Evolutionary conservation across 768 basidiomycete genomes (phyloP).

Genomic region (Glaciozyma martinii): DNA sequence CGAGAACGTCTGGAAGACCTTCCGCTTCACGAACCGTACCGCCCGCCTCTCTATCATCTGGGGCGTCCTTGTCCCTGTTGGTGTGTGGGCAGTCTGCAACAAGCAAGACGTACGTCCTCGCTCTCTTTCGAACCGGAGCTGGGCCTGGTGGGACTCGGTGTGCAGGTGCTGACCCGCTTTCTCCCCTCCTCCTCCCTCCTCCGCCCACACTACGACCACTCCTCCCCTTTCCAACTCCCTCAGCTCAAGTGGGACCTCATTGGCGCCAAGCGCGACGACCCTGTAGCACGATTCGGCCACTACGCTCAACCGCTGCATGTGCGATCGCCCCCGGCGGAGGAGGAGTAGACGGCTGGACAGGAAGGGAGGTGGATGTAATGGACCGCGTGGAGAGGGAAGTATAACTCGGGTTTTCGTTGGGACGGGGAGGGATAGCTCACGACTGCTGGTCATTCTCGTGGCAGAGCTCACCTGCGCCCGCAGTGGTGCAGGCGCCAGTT

Average conservation of each 20-base stretch:
- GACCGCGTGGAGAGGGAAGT: no score
- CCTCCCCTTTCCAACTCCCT: not conserved
- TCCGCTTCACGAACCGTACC: conserved; percentile 39
- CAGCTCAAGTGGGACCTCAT: conserved; percentile 32
- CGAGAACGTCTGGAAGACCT: conserved; percentile 41
- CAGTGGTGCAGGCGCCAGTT: no score
- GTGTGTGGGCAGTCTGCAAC: conserved; percentile 32
- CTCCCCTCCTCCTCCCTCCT: not conserved
- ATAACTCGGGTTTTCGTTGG: no score
- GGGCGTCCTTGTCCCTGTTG: conserved; percentile 37
- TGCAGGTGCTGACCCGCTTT: not conserved
- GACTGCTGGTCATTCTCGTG: no score
- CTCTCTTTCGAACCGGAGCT: not conserved
- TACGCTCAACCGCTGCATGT: conserved; percentile 7
- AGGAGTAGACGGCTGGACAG: conserved; percentile 9
- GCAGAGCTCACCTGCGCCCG: no score
- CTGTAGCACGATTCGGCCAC: conserved; percentile 26
- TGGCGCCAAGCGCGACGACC: conserved; percentile 16
- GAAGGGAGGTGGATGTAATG: not conserved
- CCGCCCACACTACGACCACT: conserved; percentile 24
- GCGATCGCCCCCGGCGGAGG: conserved; percentile 14
- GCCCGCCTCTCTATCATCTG: conserved; percentile 37
- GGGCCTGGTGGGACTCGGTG: not conserved
- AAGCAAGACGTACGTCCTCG: conserved; percentile 22
- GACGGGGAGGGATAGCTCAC: no score